Evolutionary conservation across 805 yeast species (phyloP).

Genomic region (Ogataea pilisensis): DNA sequence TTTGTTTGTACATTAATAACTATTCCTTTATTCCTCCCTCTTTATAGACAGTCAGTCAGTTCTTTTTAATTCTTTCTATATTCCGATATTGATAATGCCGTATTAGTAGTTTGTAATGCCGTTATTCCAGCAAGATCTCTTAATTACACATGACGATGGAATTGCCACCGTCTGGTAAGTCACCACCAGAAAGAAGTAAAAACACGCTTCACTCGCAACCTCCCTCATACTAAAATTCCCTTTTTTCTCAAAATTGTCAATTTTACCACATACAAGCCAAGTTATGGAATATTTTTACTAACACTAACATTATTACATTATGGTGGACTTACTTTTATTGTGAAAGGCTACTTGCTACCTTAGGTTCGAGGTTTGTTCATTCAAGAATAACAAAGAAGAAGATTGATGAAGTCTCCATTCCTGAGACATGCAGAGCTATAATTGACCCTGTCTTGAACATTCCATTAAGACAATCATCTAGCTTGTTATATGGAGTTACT

Average conservation of each 20-base stretch:
- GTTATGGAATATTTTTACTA: too few species aligned
- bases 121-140: constrained; percentile 16
- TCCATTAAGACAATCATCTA: constrained; percentile 37
- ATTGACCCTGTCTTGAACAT: constrained; percentile 13
- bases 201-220: neutral
- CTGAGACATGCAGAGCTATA: constrained; percentile 36
- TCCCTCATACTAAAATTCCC: neutral
- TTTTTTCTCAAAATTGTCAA: neutral
- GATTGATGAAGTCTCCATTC: constrained; percentile 37
- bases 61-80: neutral
- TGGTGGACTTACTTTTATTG: too few species aligned
- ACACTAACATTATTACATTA: too few species aligned
- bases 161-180: constrained; percentile 29
- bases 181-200: too few species aligned
- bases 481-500: constrained; percentile 45
- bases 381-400: constrained; percentile 28
- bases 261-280: too few species aligned
- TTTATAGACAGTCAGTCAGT: neutral
- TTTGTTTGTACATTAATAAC: too few species aligned
- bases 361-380: constrained; percentile 22
- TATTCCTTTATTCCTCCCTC: too few species aligned
- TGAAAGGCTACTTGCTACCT: constrained; percentile 30
- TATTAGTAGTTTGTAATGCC: too few species aligned
- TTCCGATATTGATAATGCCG: too few species aligned
- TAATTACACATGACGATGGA: constrained; percentile 15